phyloP scores from a whole-genome alignment of 2,329 filamentous ascomycete genomes.

The Verticillium nubilum region DNA sequence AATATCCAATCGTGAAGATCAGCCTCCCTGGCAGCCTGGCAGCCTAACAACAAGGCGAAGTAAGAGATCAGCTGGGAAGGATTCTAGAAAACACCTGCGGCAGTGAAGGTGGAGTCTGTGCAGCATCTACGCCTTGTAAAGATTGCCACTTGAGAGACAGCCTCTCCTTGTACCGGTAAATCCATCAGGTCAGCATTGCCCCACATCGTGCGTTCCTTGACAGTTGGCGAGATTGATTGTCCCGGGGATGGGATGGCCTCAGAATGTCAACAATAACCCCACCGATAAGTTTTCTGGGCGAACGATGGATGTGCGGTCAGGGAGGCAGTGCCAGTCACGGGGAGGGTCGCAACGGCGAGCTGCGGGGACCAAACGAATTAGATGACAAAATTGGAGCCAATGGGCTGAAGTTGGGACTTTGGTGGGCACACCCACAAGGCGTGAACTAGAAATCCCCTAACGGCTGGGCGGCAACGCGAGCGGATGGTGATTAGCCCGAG shows the following conservation, averaged over 20 bases:
- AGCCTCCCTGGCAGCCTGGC: neutral
- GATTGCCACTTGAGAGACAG: neutral
- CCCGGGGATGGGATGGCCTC: neutral
- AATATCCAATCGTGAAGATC: no score
- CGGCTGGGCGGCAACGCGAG: neutral
- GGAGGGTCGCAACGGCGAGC: neutral
- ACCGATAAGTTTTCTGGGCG: neutral
- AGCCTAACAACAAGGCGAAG: neutral
- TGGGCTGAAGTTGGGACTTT: neutral
- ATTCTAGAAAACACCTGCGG: neutral
- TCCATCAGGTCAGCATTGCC: neutral
- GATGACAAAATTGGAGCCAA: neutral
- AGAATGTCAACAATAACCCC: neutral
- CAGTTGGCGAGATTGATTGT: neutral
- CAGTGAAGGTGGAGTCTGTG: neutral
- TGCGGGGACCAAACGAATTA: neutral
- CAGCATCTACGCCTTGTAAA: neutral
- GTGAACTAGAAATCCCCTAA: neutral
- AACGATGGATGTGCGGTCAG: neutral
- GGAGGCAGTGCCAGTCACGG: neutral
- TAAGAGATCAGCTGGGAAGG: neutral
- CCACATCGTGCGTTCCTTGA: neutral
- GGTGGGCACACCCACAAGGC: neutral
- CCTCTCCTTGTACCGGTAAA: neutral
- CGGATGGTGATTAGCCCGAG: neutral